Conservation (phyloP, 805 yeast species). For the Ogataea philodendri region DNA sequence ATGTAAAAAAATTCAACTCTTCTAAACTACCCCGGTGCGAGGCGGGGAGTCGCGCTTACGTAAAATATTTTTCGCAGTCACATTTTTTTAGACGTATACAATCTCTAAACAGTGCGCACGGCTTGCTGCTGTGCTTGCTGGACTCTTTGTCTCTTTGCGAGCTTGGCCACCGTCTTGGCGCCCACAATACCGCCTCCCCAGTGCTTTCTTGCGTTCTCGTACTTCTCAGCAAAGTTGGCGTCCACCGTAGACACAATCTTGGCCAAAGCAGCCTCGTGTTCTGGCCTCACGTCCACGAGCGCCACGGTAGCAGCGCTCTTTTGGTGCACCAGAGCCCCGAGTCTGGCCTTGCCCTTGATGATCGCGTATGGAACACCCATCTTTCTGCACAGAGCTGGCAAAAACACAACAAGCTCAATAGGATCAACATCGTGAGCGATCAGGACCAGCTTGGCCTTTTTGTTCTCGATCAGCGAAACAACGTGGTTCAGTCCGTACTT, state of each 20-base stretch:
- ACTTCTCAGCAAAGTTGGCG: conserved; percentile 89
- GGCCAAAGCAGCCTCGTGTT: conserved; percentile 93
- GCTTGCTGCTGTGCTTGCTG: no score
- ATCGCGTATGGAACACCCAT: conserved; percentile 99
- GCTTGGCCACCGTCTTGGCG: conserved; percentile 85
- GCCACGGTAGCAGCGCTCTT: conserved; percentile 98
- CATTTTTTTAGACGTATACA: conserved; percentile 1
- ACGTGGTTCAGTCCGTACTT: conserved; percentile 99
- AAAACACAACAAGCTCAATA: conserved; percentile 92
- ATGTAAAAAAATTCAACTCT: no score
- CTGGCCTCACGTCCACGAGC: conserved; percentile 89
- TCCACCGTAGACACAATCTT: conserved; percentile 89
- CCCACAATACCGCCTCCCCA: conserved; percentile 99
- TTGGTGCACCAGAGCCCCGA: conserved; percentile 96
- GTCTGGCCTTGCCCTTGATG: conserved; percentile 97
- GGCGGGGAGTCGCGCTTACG: no score
- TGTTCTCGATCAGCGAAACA: conserved; percentile 95
- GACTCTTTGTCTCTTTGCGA: conserved; percentile 63
- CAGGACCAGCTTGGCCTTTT: conserved; percentile 95
- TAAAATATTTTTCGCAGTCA: conserved; percentile 13
- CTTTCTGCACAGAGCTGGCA: conserved; percentile 99
- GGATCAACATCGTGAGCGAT: conserved; percentile 99
- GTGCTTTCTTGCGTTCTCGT: conserved; percentile 95
- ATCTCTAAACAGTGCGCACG: no score
- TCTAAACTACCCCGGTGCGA: conserved; percentile 6